phyloP scores from a whole-genome alignment of 2,329 filamentous ascomycete species.

The Fusarium lateritium region DNA sequence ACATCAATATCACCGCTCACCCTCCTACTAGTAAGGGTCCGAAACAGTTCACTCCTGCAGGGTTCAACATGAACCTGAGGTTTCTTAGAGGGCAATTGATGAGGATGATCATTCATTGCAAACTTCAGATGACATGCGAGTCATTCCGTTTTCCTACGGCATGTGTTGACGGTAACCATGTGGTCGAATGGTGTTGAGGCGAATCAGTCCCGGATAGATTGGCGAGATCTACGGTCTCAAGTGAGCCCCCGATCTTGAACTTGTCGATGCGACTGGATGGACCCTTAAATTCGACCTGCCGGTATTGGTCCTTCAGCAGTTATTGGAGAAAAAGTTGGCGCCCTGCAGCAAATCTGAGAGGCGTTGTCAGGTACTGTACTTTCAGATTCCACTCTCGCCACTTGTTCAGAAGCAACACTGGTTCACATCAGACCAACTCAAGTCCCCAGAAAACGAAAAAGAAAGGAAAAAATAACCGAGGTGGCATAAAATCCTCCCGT shows the following conservation, averaged over 20 bases:
- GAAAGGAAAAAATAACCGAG: neutral
- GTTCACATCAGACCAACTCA: neutral
- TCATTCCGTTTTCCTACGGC: neutral
- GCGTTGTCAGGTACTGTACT: neutral
- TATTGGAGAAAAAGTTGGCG: conserved; percentile 11
- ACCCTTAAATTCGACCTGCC: neutral
- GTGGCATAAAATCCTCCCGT: neutral
- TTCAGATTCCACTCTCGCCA: neutral
- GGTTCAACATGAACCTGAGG: neutral
- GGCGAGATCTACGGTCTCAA: conserved; percentile 31
- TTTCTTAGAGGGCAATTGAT: neutral
- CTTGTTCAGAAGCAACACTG: neutral
- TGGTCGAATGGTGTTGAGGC: conserved; percentile 10
- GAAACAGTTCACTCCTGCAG: neutral
- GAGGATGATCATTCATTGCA: conserved; percentile 3
- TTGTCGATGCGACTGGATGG: neutral
- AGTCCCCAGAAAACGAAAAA: neutral
- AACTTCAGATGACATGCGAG: conserved; percentile 2
- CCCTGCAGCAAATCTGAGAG: neutral
- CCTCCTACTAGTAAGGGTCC: neutral
- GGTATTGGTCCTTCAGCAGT: neutral
- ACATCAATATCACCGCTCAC: conserved; percentile 24
- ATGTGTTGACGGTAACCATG: neutral
- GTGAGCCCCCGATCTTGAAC: conserved; percentile 5
- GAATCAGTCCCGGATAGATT: conserved; percentile 33